Base-by-base conservation (phyloP, 1,284 basidiomycete genomes). In the Lentinus polychrous region DNA sequence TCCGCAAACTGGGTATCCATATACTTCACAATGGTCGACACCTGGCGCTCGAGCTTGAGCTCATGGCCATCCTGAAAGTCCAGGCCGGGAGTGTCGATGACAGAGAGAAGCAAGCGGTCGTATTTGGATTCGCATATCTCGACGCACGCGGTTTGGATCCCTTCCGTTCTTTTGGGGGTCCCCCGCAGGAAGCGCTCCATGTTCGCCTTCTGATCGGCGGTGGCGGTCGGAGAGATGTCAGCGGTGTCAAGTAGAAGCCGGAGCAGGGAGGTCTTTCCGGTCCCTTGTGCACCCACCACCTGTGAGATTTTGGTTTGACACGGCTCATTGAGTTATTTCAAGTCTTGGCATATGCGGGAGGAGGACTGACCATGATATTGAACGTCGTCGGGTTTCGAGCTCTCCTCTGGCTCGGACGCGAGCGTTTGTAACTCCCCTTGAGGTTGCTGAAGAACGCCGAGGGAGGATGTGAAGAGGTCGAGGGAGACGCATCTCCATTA, bases 61-160 rank as follows among this genome's bases (percentile, higher is more conserved):
- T 90, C 87, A 53, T 74, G 76, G 24, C 86, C 83, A 46, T 78
- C 72, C 34, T 71, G 60, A 61, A 86, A 88, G 59, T 90, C 86
- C 45, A 91, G 67, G 3, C 87, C 88, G 23, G 86, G 86, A 1
- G 89, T 91, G 59, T 91, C 88, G 53, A 89, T 83, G 48, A 86
- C 83, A 15, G 83, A 83, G 55, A 91, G 73, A 18, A 82, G 64
- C 36, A 90, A 68, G 37, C 86, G 73, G 61, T 91, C 89, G 56
- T 81, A 85, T 52, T 78, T 78, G 46, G 83, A 84, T 66, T 91
- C 86, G 72, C 76, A 82, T 48, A 90, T 86, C 66, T 91, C 88
- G 37, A 87, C 69, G 53, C 78, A 81, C 0, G 81, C 81, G 0
- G 80, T 76, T 52, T 80, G 69, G 38, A 91, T 82, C 2, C 66